Conservation (phyloP, 306 rosid species). For the Citrullus amarus region DNA sequence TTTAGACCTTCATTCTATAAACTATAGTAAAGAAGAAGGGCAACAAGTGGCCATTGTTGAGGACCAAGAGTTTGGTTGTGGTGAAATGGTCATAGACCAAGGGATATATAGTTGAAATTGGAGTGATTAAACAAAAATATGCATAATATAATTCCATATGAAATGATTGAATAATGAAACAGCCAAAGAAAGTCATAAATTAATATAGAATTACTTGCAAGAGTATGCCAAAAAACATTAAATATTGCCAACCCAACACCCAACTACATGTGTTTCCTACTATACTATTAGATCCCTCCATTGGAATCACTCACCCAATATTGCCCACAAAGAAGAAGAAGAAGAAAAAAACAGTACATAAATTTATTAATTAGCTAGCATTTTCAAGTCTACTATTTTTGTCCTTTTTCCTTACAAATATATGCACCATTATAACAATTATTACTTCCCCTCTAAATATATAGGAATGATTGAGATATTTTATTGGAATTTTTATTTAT, state of each 20-base stretch:
- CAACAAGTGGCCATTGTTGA: background rate
- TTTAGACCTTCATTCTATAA: background rate
- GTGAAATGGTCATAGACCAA: background rate
- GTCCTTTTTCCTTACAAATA: background rate
- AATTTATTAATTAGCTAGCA: background rate
- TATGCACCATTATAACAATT: background rate
- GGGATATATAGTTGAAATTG: background rate
- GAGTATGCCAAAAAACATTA: background rate
- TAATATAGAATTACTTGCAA: background rate
- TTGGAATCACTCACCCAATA: background rate
- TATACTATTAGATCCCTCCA: background rate
- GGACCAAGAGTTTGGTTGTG: background rate
- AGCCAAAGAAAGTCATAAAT: background rate
- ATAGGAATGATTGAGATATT: background rate
- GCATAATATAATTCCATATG: background rate
- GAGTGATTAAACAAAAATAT: background rate
- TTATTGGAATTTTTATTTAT: background rate
- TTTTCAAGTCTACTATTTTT: background rate
- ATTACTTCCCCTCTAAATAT: background rate
- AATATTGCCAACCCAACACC: conserved; percentile 8
- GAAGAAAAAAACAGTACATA: background rate
- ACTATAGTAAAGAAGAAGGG: background rate
- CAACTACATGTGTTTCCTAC: conserved; percentile 8
- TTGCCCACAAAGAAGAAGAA: background rate
- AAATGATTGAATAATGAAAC: conserved; percentile 1